Evolutionary conservation across 495 filamentous ascomycete genomes (phyloP).

Genomic region (Penicillium robsamsonii): DNA sequence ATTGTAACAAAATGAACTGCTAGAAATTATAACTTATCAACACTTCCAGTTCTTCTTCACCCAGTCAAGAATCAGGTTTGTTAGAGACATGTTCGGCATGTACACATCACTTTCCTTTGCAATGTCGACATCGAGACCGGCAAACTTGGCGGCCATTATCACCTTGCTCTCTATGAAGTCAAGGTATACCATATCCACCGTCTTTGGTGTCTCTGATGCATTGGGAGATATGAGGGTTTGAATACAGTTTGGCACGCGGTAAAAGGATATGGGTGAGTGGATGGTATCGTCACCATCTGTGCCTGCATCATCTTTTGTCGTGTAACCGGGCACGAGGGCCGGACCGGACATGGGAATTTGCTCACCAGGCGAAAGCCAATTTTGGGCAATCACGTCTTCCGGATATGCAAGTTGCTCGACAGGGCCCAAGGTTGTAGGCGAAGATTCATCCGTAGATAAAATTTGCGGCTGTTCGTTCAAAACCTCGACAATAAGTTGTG

Average conservation of each 20-base stretch:
- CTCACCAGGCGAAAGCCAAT: background rate
- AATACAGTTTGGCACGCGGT: constrained; percentile 78
- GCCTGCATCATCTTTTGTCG: constrained; percentile 80
- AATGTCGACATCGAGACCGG: constrained; percentile 58
- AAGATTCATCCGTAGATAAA: constrained; percentile 25
- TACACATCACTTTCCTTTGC: constrained; percentile 57
- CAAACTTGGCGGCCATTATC: constrained; percentile 66
- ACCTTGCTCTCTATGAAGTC: constrained; percentile 87
- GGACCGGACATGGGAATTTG: constrained; percentile 29
- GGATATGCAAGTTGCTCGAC: constrained; percentile 36
- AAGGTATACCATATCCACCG: constrained; percentile 82
- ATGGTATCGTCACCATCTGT: constrained; percentile 89
- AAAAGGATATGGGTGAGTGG: constrained; percentile 70
- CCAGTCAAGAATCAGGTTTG: constrained; percentile 72
- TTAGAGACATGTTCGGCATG: constrained; percentile 65
- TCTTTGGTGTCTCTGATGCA: constrained; percentile 50
- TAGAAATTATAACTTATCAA: constrained; percentile 11
- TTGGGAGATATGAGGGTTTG: constrained; percentile 61
- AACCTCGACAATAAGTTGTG: constrained; percentile 64
- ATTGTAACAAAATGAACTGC: background rate
- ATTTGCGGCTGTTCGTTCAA: constrained; percentile 71
- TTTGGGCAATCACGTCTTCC: constrained; percentile 10
- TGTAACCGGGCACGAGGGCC: constrained; percentile 72
- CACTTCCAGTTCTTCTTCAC: constrained; percentile 74
- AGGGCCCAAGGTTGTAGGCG: constrained; percentile 31